A percentile compares a stretch with the other conserved stretches of the same genome.
These are phyloP conservation scores for Nemania diffusa DNA, from an alignment of 2,329 filamentous ascomycete species.

Conservation along the genomic window DNA sequence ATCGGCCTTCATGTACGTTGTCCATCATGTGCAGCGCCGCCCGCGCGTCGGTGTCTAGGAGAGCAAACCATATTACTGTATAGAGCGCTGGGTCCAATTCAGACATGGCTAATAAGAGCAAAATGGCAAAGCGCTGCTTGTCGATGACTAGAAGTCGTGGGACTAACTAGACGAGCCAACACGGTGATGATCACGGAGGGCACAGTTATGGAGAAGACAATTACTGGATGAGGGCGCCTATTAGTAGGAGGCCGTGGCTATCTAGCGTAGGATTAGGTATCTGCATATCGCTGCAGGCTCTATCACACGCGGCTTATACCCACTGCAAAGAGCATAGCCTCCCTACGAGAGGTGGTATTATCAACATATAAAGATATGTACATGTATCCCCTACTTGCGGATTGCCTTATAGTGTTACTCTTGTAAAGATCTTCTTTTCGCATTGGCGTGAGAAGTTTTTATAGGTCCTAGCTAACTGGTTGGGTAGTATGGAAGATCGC, in stretches of 20 bases:
- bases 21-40: constrained; percentile 24
- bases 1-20: constrained; percentile 12
- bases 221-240: too few relatives aligned
- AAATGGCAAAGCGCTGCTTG: not conserved
- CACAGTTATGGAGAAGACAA: not conserved
- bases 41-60: constrained; percentile 17
- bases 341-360: not conserved
- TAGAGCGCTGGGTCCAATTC: constrained; percentile 17
- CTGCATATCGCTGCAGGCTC: not conserved
- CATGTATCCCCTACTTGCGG: not conserved
- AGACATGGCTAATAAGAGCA: not conserved
- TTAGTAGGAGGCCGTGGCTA: not conserved
- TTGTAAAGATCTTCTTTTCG: too few relatives aligned
- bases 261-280: not conserved
- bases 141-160: not conserved
- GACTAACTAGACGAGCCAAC: not conserved
- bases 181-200: not conserved
- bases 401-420: not conserved
- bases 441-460: too few relatives aligned
- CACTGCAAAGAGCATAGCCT: not conserved
- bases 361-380: not conserved
- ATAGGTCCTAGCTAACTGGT: too few relatives aligned
- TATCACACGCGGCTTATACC: not conserved
- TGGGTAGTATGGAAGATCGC: too few relatives aligned
- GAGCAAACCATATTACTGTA: constrained; percentile 27